Evolutionary conservation across 306 rosid genomes (phyloP).

Genomic region (Corylus avellana): DNA sequence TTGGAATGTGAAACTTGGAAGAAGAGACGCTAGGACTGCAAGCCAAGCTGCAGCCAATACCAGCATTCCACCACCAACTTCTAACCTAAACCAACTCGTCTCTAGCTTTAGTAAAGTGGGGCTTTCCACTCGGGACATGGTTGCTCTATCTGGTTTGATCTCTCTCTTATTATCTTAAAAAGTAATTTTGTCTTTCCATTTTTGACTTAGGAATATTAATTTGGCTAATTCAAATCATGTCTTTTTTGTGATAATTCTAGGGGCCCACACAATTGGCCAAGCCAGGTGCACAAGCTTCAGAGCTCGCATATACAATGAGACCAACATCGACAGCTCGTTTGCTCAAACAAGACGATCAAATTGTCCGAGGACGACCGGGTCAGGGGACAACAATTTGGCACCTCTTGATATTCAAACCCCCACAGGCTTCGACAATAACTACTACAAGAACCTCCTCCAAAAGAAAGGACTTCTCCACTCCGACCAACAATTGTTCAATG

Average conservation of each 20-base stretch:
- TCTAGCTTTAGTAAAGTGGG: slow-evolving; percentile 61
- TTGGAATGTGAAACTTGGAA: slow-evolving; percentile 85
- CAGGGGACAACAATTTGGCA: slow-evolving; percentile 84
- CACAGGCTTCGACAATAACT: slow-evolving; percentile 60
- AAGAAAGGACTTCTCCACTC: slow-evolving; percentile 83
- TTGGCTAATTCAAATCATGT: no score
- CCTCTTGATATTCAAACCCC: slow-evolving; percentile 75
- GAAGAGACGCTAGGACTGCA: slow-evolving; percentile 74
- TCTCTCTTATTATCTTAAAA: not conserved
- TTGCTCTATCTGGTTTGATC: slow-evolving; percentile 66
- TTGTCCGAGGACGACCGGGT: slow-evolving; percentile 60
- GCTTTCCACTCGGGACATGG: slow-evolving; percentile 76
- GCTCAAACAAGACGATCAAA: slow-evolving; percentile 51
- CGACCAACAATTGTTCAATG: slow-evolving; percentile 76
- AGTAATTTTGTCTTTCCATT: no score
- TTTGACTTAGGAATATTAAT: no score
- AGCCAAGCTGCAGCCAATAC: slow-evolving; percentile 77
- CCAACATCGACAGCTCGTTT: slow-evolving; percentile 49
- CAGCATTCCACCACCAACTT: slow-evolving; percentile 67
- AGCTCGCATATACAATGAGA: slow-evolving; percentile 63
- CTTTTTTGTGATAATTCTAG: slow-evolving; percentile 19
- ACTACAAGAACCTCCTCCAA: slow-evolving; percentile 64
- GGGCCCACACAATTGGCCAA: slow-evolving; percentile 83
- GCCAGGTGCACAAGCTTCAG: slow-evolving; percentile 77
- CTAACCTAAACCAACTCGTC: slow-evolving; percentile 60